Evolutionary conservation across 108 stramenopile species (phyloP).

Genomic region (Parietichytrium sp.): DNA sequence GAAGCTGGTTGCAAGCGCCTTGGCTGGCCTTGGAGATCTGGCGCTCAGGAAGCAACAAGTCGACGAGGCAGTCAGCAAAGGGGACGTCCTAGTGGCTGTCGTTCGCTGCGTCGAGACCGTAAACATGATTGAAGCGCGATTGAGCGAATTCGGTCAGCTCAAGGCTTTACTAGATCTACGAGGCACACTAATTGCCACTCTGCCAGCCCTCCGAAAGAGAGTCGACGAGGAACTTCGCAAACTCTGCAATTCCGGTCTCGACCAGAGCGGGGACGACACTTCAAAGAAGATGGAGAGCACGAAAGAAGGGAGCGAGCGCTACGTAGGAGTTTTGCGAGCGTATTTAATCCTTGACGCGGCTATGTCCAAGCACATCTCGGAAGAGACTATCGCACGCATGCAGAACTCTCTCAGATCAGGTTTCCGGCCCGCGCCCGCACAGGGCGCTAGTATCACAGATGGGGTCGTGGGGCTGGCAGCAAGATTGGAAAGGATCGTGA

Average conservation of each 20-base stretch:
- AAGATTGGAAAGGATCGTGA: not conserved
- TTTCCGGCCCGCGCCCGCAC: no score
- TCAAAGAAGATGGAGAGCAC: no score
- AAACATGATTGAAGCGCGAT: not conserved
- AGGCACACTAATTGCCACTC: not conserved
- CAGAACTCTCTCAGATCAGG: no score
- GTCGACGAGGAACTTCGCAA: conserved; percentile 9
- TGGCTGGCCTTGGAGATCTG: not conserved
- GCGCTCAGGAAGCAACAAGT: not conserved
- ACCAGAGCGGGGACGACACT: no score
- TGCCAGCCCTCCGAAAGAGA: not conserved
- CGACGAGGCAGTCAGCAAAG: not conserved
- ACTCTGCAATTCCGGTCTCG: not conserved
- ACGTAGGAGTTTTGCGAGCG: not conserved
- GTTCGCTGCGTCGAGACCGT: not conserved
- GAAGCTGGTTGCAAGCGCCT: not conserved
- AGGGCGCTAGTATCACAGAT: no score
- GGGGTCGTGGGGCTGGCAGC: not conserved
- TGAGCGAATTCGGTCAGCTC: not conserved
- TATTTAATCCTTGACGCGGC: not conserved
- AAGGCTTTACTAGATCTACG: not conserved
- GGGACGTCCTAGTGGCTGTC: not conserved
- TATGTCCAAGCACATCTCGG: not conserved
- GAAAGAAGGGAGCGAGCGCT: not conserved
- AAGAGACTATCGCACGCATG: not conserved